Evolutionary conservation across 495 filamentous ascomycete species (phyloP).

Genomic region (Viridothelium virens): DNA sequence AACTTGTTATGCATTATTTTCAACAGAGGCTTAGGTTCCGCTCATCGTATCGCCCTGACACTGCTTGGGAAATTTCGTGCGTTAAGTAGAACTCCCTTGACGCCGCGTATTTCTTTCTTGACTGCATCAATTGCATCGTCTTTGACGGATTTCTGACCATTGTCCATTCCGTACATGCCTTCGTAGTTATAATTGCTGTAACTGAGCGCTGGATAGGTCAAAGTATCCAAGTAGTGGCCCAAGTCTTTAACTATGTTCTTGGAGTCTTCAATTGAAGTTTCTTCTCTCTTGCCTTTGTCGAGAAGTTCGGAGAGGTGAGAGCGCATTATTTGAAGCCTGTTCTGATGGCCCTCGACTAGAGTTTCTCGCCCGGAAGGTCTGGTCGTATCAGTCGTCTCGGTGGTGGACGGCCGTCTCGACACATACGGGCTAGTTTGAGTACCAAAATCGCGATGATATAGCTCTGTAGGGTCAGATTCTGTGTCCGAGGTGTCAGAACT

Average conservation of each 20-base stretch:
- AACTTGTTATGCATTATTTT: not conserved
- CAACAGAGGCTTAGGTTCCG: not conserved
- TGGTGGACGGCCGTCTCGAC: conserved; percentile 33
- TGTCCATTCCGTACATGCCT: conserved; percentile 18
- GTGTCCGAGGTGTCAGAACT: conserved; percentile 36
- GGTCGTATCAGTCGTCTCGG: conserved; percentile 11
- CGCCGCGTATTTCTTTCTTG: conserved; percentile 74
- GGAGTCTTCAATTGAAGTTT: conserved; percentile 17
- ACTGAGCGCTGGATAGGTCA: conserved; percentile 42
- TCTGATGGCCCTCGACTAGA: conserved; percentile 37
- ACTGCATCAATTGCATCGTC: conserved; percentile 71
- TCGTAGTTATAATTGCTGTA: conserved; percentile 29
- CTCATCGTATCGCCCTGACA: not conserved
- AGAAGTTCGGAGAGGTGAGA: conserved; percentile 49
- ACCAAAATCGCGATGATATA: conserved; percentile 84
- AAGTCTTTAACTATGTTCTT: conserved; percentile 40
- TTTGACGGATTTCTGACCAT: conserved; percentile 24
- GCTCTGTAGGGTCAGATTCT: conserved; percentile 65
- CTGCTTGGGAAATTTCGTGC: conserved; percentile 53
- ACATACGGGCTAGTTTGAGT: conserved; percentile 67
- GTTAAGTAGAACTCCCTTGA: conserved; percentile 90
- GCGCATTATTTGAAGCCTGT: conserved; percentile 41
- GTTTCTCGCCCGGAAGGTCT: conserved; percentile 16
- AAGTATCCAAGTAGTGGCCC: conserved; percentile 44
- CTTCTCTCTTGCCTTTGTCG: conserved; percentile 5